Conservation (phyloP, 805 yeast species). For the Cyberlindnera galapagoensis region DNA sequence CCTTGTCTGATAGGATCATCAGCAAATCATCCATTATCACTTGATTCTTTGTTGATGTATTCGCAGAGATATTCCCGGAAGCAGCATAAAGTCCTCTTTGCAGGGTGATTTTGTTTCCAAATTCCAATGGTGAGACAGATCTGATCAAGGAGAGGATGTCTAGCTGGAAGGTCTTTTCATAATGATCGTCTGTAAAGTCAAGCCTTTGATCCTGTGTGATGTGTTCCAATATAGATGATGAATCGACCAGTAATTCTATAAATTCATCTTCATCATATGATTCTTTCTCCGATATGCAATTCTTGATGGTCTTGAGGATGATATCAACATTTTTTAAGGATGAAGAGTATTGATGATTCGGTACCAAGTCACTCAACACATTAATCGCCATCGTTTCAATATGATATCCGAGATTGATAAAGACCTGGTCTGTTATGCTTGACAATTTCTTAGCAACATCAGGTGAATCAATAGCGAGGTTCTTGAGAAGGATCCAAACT, state of each 20-base stretch:
- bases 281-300: slow-evolving; percentile 1
- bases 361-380: slow-evolving; percentile 13
- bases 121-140: slow-evolving; percentile 6
- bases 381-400: slow-evolving; percentile 12
- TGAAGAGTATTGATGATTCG: slow-evolving; percentile 4
- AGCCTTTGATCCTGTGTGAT: slow-evolving; percentile 14
- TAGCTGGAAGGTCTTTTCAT: slow-evolving; percentile 10
- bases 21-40: not conserved
- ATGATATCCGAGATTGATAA: slow-evolving; percentile 12
- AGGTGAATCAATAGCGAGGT: slow-evolving; percentile 16
- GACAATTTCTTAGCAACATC: slow-evolving; percentile 10
- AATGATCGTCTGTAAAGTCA: slow-evolving; percentile 8
- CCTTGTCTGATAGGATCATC: slow-evolving; percentile 1
- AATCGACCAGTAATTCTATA: slow-evolving; percentile 13
- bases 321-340: slow-evolving; percentile 8
- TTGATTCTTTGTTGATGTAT: slow-evolving; percentile 15
- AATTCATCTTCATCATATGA: slow-evolving; percentile 21
- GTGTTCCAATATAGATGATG: slow-evolving; percentile 15
- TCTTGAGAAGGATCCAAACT: slow-evolving; percentile 13
- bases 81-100: slow-evolving; percentile 20
- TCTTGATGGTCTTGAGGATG: slow-evolving; percentile 5
- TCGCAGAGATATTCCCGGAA: slow-evolving; percentile 24
- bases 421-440: slow-evolving; percentile 8
- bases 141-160: slow-evolving; percentile 7
- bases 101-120: slow-evolving; percentile 16